Evolutionary conservation across 495 filamentous ascomycete genomes (phyloP).

Genomic region (Penicillium canescens): DNA sequence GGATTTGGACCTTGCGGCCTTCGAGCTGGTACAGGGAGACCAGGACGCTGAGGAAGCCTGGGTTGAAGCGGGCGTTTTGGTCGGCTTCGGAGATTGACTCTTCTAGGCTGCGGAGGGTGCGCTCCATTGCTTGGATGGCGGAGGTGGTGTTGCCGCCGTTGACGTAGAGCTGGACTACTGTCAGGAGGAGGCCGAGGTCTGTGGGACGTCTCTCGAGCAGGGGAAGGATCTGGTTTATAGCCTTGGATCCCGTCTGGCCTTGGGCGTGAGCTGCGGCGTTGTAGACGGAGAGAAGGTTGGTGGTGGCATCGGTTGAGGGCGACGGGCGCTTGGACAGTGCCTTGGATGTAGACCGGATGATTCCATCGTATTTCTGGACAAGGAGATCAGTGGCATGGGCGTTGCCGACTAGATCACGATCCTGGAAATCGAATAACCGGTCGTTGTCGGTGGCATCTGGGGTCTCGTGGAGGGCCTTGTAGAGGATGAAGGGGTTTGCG

Average conservation of each 20-base stretch:
- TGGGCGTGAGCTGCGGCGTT: constrained; percentile 76
- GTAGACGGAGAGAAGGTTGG: constrained; percentile 69
- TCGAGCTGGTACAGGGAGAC: constrained; percentile 80
- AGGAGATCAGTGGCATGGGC: constrained; percentile 71
- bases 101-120: constrained; percentile 73
- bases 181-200: constrained; percentile 82
- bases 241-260: constrained; percentile 62
- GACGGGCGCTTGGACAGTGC: constrained; percentile 53
- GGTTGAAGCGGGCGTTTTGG: constrained; percentile 73
- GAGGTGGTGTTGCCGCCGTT: constrained; percentile 70
- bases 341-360: constrained; percentile 64
- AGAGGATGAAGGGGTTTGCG: constrained; percentile 76
- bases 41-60: constrained; percentile 80
- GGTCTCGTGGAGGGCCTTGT: constrained; percentile 63
- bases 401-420: constrained; percentile 67
- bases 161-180: constrained; percentile 82
- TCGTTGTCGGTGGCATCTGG: constrained; percentile 62
- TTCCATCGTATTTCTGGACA: constrained; percentile 73
- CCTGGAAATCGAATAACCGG: constrained; percentile 76
- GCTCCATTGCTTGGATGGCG: constrained; percentile 74
- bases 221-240: constrained; percentile 70
- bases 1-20: constrained; percentile 72
- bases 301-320: constrained; percentile 55
- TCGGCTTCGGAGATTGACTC: constrained; percentile 60
- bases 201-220: constrained; percentile 74